These are phyloP conservation scores for Penicillium sp. DNA, from an alignment of 2,329 filamentous ascomycete species.

Conservation along the genomic window DNA sequence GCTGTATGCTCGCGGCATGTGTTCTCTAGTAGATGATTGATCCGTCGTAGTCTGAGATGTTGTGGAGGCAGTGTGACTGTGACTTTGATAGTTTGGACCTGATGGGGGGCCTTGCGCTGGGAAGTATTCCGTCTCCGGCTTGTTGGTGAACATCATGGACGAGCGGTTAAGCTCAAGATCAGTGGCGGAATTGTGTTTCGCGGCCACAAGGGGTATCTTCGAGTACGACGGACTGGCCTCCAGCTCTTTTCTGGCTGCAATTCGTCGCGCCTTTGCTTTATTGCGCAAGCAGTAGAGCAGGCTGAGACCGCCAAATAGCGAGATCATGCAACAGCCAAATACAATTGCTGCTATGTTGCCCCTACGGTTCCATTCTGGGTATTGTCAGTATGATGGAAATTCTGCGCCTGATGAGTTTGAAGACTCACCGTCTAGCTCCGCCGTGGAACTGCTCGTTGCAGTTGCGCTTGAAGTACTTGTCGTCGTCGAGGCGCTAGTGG, in stretches of 20 bases:
- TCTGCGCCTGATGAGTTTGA: too few species aligned
- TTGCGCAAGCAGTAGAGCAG: slow-evolving; percentile 6
- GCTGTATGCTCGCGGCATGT: background rate
- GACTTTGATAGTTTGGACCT: background rate
- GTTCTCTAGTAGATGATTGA: background rate
- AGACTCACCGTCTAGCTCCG: background rate
- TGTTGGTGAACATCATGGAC: slow-evolving; percentile 10
- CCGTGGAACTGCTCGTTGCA: slow-evolving; percentile 5
- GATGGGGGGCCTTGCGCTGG: background rate
- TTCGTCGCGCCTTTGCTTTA: slow-evolving; percentile 12
- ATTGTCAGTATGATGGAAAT: background rate
- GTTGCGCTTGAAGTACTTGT: slow-evolving; percentile 8
- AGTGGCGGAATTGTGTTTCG: background rate
- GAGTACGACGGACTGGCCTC: background rate
- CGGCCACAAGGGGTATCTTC: background rate
- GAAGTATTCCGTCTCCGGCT: background rate
- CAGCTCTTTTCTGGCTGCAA: slow-evolving; percentile 9
- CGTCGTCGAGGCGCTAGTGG: background rate
- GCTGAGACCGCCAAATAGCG: slow-evolving; percentile 11
- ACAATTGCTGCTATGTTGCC: slow-evolving; percentile 17
- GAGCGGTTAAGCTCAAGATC: slow-evolving; percentile 5
- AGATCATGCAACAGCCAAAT: slow-evolving; percentile 10
- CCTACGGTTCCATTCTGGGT: slow-evolving; percentile 7
- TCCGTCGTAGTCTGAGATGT: background rate
- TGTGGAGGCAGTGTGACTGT: background rate